Percentiles rank a stretch among this genome's conserved stretches.
These are phyloP conservation scores for Coemansia sp. DNA, from an alignment of 192 early-diverging fungal genomes.

Conservation along the genomic window DNA sequence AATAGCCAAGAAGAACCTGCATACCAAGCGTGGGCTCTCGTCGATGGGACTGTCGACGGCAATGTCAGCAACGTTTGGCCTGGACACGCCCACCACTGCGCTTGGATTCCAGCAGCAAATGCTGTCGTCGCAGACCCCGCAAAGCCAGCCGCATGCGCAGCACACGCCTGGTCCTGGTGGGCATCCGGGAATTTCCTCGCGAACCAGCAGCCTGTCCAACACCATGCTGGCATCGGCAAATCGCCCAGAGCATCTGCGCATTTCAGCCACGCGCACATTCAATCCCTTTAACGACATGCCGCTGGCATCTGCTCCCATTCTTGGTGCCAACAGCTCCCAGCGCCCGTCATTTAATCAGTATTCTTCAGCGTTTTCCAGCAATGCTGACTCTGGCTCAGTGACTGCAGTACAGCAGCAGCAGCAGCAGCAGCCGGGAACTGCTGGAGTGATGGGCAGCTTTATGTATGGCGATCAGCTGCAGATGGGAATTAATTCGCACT, in stretches of 20 bases:
- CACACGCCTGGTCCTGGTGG: conserved; percentile 4
- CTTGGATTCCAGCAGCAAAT: conserved; percentile 23
- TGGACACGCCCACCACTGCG: conserved; percentile 32
- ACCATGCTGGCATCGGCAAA: conserved; percentile 34
- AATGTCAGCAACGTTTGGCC: conserved; percentile 40
- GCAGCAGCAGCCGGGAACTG: conserved; percentile 25
- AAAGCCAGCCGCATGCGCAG: conserved; percentile 10
- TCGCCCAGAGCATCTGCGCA: conserved; percentile 49
- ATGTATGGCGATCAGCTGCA: conserved; percentile 28
- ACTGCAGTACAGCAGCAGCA: conserved; percentile 14
- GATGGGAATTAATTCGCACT: conserved; percentile 9
- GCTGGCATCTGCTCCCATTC: conserved; percentile 50
- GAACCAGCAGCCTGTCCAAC: conserved; percentile 38
- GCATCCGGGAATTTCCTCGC: conserved; percentile 11
- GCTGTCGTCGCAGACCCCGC: conserved; percentile 6
- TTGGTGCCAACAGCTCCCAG: conserved; percentile 30
- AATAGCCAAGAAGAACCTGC: conserved; percentile 98
- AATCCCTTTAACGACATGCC: conserved; percentile 51
- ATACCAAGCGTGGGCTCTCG: conserved; percentile 80
- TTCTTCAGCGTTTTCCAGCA: conserved; percentile 40
- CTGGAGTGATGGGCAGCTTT: conserved; percentile 38
- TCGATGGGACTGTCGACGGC: conserved; percentile 36
- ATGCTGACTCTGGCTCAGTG: conserved; percentile 17
- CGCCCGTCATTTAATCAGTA: conserved; percentile 26
- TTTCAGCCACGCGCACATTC: conserved; percentile 43